A percentile compares a stretch with the other conserved stretches of the same genome.
Conservation (phyloP, 78 protist genomes). For the Polysphondylium violaceum region DNA sequence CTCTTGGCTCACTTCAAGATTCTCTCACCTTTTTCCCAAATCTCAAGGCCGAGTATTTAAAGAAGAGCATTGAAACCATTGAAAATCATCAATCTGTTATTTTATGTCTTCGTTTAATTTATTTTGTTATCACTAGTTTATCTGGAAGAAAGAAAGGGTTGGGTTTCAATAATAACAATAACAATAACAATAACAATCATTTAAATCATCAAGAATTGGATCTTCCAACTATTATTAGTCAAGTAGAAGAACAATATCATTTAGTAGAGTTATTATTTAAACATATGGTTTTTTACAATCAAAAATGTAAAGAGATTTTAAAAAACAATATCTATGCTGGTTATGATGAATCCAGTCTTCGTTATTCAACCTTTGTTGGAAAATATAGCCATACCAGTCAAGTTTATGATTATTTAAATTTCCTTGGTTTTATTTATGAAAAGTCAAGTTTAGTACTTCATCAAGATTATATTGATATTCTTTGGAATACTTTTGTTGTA, state of each 20-base stretch:
- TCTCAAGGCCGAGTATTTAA: constrained; percentile 14
- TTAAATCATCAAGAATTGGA: too few relatives aligned
- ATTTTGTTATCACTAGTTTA: neutral
- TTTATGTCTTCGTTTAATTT: constrained; percentile 26
- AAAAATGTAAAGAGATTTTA: neutral
- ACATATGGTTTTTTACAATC: constrained; percentile 30
- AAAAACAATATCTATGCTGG: neutral
- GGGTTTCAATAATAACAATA: neutral
- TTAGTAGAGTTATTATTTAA: constrained; percentile 22
- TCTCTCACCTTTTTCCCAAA: neutral
- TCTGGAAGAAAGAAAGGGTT: constrained; percentile 16
- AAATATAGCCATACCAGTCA: constrained; percentile 3
- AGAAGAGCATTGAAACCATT: constrained; percentile 13
- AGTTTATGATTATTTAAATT: constrained; percentile 24
- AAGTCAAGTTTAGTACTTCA: neutral
- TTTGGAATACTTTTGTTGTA: constrained; percentile 47
- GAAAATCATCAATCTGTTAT: constrained; percentile 40
- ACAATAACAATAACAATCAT: neutral
- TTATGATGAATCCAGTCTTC: neutral
- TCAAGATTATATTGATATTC: constrained; percentile 19
- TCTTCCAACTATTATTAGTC: neutral
- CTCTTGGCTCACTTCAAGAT: constrained; percentile 32
- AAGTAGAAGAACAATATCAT: neutral
- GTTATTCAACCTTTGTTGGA: constrained; percentile 1
- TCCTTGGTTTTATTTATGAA: constrained; percentile 20